phyloP scores from a whole-genome alignment of 352 stramenopile species.

The Nothophytophthora sp. region DNA sequence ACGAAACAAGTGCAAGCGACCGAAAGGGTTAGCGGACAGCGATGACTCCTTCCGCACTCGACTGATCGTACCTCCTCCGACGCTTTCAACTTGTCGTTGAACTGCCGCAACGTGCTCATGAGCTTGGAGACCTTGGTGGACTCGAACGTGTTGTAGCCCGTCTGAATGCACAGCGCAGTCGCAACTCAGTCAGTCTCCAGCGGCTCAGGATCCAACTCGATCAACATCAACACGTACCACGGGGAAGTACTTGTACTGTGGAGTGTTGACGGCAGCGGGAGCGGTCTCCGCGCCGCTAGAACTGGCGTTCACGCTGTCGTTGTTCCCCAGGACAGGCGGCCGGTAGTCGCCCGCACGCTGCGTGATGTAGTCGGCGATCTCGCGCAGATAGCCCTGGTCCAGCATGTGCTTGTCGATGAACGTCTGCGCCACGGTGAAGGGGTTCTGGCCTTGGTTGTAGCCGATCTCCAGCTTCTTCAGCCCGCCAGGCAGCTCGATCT shows the following conservation, averaged over 20 bases:
- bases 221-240: too few relatives aligned
- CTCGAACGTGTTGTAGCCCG: conserved; percentile 93
- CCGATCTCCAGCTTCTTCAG: conserved; percentile 95
- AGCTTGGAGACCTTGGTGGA: conserved; percentile 92
- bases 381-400: conserved; percentile 90
- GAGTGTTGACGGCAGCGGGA: conserved; percentile 2
- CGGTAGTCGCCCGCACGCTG: conserved; percentile 86
- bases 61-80: conserved; percentile 38
- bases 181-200: conserved; percentile 7
- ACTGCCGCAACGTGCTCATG: conserved; percentile 89
- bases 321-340: conserved; percentile 62
- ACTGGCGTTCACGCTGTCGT: conserved; percentile 26
- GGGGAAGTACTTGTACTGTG: conserved; percentile 70
- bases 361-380: conserved; percentile 97
- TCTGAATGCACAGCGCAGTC: conserved; percentile 27
- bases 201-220: not conserved
- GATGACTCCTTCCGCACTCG: too few relatives aligned
- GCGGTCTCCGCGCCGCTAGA: conserved; percentile 5
- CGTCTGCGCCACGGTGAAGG: conserved; percentile 94
- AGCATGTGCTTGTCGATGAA: conserved; percentile 98
- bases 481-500: conserved; percentile 94
- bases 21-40: conserved; percentile 26
- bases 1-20: not conserved
- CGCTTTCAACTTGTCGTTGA: conserved; percentile 78
- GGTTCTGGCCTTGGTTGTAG: conserved; percentile 98